Conservation (phyloP, 306 rosid genomes). For the Castanopsis chinensis region DNA sequence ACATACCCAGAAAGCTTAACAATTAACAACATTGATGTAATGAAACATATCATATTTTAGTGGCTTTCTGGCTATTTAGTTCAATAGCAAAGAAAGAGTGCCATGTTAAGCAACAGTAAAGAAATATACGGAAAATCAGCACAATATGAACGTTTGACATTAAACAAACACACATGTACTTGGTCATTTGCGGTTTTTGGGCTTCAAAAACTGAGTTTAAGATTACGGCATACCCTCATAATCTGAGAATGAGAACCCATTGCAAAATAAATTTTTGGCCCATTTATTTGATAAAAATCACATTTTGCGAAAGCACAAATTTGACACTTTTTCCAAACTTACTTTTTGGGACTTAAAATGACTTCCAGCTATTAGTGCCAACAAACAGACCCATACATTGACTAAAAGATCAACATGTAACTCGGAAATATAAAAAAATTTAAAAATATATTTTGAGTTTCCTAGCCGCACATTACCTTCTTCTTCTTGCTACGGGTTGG, state of each 20-base stretch:
- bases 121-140: not conserved
- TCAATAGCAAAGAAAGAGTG: not conserved
- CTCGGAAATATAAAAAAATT: not conserved
- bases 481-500: conserved; percentile 90
- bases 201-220: no score
- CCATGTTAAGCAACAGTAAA: not conserved
- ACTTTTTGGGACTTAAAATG: no score
- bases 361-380: not conserved
- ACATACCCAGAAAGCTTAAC: not conserved
- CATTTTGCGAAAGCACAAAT: not conserved
- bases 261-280: no score
- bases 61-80: not conserved
- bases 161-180: not conserved
- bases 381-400: not conserved
- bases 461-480: conserved; percentile 56
- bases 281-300: no score
- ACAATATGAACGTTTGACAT: not conserved
- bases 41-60: not conserved
- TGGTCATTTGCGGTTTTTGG: no score
- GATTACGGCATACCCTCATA: no score
- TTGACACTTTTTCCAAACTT: no score
- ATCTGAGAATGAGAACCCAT: no score
- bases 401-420: not conserved
- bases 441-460: not conserved
- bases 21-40: not conserved